Conservation (phyloP, 371 early-diverging fungal genomes). For the Actinomucor elegans region DNA sequence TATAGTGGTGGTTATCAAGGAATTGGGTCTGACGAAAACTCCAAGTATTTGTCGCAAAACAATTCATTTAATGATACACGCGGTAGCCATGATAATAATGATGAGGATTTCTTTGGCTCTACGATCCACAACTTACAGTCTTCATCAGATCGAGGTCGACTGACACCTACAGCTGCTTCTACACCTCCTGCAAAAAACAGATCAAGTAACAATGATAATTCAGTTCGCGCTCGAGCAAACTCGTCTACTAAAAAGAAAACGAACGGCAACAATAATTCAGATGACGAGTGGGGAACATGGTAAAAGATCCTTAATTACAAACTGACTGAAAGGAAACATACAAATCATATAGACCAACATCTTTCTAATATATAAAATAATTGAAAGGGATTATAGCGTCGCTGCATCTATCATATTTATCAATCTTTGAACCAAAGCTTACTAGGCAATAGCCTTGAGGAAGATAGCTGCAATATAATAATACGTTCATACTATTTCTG, state of each 20-base stretch:
- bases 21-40: background rate
- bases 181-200: slow-evolving; percentile 26
- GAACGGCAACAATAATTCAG: slow-evolving; percentile 37
- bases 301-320: too few species aligned
- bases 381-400: too few species aligned
- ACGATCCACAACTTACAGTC: slow-evolving; percentile 40
- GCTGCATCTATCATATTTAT: too few species aligned
- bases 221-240: slow-evolving; percentile 31
- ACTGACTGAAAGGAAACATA: too few species aligned
- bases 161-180: slow-evolving; percentile 34
- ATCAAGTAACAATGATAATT: background rate
- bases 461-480: too few species aligned
- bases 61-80: slow-evolving; percentile 10
- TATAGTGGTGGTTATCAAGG: slow-evolving; percentile 1
- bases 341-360: too few species aligned
- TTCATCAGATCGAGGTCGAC: slow-evolving; percentile 15
- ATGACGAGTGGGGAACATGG: slow-evolving; percentile 64
- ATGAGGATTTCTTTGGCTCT: slow-evolving; percentile 48
- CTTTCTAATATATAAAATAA: too few species aligned
- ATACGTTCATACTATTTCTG: too few species aligned
- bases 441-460: too few species aligned
- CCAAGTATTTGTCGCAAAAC: slow-evolving; percentile 16
- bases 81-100: slow-evolving; percentile 30
- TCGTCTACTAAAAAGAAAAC: slow-evolving; percentile 35
- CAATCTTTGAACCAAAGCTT: too few species aligned